Base-by-base conservation (phyloP, 2,329 filamentous ascomycete species). In the Calonectria pauciramosa region DNA sequence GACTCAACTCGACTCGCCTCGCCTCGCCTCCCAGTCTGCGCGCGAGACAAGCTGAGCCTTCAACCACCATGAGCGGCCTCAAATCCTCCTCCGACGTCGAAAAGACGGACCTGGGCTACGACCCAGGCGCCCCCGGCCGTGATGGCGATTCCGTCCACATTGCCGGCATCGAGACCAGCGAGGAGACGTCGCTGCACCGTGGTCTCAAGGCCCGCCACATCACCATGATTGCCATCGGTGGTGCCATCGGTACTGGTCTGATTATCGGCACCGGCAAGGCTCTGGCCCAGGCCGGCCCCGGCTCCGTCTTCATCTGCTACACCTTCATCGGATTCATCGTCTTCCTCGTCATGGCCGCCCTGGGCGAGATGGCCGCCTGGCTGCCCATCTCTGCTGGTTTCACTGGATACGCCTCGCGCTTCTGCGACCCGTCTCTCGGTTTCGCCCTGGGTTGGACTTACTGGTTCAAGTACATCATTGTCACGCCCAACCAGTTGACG, bases 321-420 rank as follows among this genome's bases (percentile, higher is more conserved):
- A 88, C 90, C 47, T 83, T 94, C 75, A 90, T 95, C 77, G 94
- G 94, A 77, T 85, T 93, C 60, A 85, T 97, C 74, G 95, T 96
- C 78, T 97, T 93, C 84, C 86, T 95, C 52, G 94, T 97, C 79
- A 96, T 97, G 94, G 93, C 92, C 72, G 93, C 91, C 71, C 91
- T 97, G 5, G 95, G 94, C 76, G 94, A 96, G 85, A 97, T 97
- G 94, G 94, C 94, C 11, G 91, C 94, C 68, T 97, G 94, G 94
- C 85, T 97, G 41, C 95, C 95, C 66, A 89, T 96, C 80, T 91
- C 92, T 70, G 92, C 93, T 82, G 95, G 95, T 79, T 97, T 97
- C 85, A 94, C 94, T 75, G 94, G 94, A 80, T 97, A 96, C 82
- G 94, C 95, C 30, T 90, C 92, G 74, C 90, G 95, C 63, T 97